Conservation (phyloP, 805 yeast genomes). For the Maudiozyma pseudohumilis region DNA sequence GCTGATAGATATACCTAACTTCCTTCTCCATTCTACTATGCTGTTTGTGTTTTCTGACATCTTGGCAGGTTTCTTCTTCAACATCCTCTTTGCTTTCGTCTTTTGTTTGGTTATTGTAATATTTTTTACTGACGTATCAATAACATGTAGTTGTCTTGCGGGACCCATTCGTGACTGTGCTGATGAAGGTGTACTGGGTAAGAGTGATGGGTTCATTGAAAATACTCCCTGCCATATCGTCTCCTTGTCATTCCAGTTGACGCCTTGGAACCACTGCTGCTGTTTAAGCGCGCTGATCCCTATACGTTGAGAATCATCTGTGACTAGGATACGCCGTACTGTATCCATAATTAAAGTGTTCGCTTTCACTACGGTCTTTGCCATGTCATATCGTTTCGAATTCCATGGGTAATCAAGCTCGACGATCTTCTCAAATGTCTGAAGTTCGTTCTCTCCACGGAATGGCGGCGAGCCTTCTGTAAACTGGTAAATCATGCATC, state of each 20-base stretch:
- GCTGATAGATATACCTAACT: conserved; percentile 20
- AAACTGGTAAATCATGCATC: conserved; percentile 79
- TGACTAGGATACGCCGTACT: conserved; percentile 52
- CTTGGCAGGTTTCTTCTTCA: conserved; percentile 24
- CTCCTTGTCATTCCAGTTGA: conserved; percentile 56
- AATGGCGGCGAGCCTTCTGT: conserved; percentile 82
- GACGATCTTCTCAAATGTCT: conserved; percentile 83
- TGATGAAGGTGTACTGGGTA: too few species aligned
- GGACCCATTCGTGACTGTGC: conserved; percentile 8
- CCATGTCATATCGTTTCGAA: conserved; percentile 1
- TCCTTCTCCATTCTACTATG: conserved; percentile 32
- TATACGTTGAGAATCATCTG: conserved; percentile 63
- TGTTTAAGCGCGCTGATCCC: conserved; percentile 46
- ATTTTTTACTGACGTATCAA: conserved; percentile 22
- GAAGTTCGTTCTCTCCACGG: conserved; percentile 74
- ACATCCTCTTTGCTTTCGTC: too few species aligned
- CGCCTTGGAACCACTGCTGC: conserved; percentile 61
- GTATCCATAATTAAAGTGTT: conserved; percentile 57
- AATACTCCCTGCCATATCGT: conserved; percentile 40
- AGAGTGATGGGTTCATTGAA: not conserved
- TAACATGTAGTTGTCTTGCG: conserved; percentile 20
- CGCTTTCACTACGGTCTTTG: conserved; percentile 19
- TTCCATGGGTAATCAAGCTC: conserved; percentile 61
- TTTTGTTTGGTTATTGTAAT: conserved; percentile 24
- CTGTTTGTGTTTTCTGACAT: conserved; percentile 26